These are phyloP conservation scores for Saraca asoca DNA, from an alignment of 331 rosid genomes.

Conservation along the genomic window DNA sequence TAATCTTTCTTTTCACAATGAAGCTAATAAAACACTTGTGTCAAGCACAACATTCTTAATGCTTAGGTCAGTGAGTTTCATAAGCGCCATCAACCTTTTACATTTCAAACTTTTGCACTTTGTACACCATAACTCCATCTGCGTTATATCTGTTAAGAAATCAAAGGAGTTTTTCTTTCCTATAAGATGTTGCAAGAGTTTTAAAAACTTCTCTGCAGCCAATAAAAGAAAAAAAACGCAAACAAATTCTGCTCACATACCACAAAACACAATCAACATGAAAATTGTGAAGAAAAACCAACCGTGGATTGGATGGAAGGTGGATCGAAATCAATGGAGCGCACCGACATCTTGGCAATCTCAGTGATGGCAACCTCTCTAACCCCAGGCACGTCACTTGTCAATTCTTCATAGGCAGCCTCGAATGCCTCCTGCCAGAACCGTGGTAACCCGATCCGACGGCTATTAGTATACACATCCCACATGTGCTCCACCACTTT, in stretches of 20 bases:
- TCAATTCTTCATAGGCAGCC: slow-evolving; percentile 92
- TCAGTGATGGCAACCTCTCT: slow-evolving; percentile 73
- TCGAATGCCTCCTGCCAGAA: slow-evolving; percentile 95
- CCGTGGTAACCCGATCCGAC: slow-evolving; percentile 82
- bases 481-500: slow-evolving; percentile 95
- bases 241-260: not conserved
- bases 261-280: not conserved
- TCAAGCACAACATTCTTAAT: not conserved
- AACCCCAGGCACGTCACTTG: slow-evolving; percentile 69
- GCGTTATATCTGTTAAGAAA: not conserved
- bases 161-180: too few relatives aligned
- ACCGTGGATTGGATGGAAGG: slow-evolving; percentile 75
- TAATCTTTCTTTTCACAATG: not conserved
- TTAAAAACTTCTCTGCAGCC: too few relatives aligned
- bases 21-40: slow-evolving; percentile 11
- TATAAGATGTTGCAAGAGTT: too few relatives aligned
- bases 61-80: not conserved
- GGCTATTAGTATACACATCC: slow-evolving; percentile 90
- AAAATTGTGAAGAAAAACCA: slow-evolving; percentile 35
- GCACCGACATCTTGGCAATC: slow-evolving; percentile 93
- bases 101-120: not conserved
- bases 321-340: slow-evolving; percentile 72
- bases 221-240: too few relatives aligned
- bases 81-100: not conserved
- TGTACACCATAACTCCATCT: not conserved